These are phyloP conservation scores for Collybiopsis luxurians DNA, from an alignment of 768 basidiomycete genomes.

Conservation along the genomic window DNA sequence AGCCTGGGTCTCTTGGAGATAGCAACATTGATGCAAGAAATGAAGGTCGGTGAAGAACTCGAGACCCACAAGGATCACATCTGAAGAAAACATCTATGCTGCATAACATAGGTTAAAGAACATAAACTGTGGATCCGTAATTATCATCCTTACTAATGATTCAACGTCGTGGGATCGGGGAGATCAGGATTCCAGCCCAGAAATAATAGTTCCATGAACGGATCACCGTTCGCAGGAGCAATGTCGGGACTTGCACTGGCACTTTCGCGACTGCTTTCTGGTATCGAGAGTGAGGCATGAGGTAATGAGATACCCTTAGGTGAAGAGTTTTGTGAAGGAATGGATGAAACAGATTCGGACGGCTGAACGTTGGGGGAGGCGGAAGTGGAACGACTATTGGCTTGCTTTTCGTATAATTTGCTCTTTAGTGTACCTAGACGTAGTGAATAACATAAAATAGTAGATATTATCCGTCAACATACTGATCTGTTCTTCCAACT, in stretches of 20 bases:
- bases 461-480: constrained; percentile 19
- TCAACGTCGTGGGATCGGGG: constrained; percentile 68
- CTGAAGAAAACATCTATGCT: constrained; percentile 89
- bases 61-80: constrained; percentile 83
- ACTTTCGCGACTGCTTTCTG: constrained; percentile 39
- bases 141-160: constrained; percentile 62
- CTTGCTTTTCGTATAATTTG: constrained; percentile 54
- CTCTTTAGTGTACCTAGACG: constrained; percentile 58
- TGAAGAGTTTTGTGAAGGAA: not conserved
- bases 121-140: not conserved
- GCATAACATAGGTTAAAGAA: constrained; percentile 9
- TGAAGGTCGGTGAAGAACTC: constrained; percentile 77
- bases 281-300: constrained; percentile 40
- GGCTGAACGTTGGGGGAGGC: constrained; percentile 26
- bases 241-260: constrained; percentile 53
- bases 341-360: constrained; percentile 4
- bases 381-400: constrained; percentile 32
- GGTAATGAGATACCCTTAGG: constrained; percentile 40
- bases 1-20: constrained; percentile 76
- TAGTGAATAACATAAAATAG: constrained; percentile 7
- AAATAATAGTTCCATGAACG: constrained; percentile 64
- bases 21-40: constrained; percentile 79
- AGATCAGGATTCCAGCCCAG: constrained; percentile 86
- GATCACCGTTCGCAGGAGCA: constrained; percentile 40
- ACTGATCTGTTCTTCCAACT: constrained; percentile 80